A percentile compares a stretch with the other conserved stretches of the same genome.
phyloP scores from a whole-genome alignment of 2,329 filamentous ascomycete species.

The Blastomyces emzantsi region DNA sequence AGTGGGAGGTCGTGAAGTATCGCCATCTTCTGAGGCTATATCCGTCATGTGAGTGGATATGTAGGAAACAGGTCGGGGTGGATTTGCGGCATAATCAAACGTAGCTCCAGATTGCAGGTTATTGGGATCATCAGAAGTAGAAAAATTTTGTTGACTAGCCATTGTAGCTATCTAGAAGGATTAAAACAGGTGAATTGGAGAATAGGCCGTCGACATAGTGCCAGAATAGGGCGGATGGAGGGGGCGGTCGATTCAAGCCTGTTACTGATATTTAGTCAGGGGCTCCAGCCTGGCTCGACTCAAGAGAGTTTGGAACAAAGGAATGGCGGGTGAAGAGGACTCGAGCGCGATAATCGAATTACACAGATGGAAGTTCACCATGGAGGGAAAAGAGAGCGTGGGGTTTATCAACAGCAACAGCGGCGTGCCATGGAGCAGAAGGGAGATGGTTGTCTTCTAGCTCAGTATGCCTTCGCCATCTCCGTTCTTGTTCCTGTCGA shows the following conservation, averaged over 20 bases:
- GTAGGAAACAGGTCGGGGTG: constrained; percentile 32
- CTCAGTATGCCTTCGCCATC: background rate
- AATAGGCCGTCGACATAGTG: constrained; percentile 6
- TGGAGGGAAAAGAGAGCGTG: background rate
- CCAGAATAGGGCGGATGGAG: background rate
- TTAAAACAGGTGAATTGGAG: constrained; percentile 6
- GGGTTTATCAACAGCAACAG: background rate
- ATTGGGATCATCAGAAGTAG: background rate
- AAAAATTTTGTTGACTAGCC: constrained; percentile 9
- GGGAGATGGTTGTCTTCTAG: background rate
- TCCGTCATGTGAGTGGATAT: constrained; percentile 68
- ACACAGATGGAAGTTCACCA: background rate
- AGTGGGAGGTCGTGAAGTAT: constrained; percentile 26
- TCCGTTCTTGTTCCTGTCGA: background rate
- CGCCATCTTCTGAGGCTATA: constrained; percentile 45
- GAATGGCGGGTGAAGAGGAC: background rate
- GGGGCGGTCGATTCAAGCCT: background rate
- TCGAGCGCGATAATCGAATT: background rate
- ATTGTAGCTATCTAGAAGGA: constrained; percentile 5
- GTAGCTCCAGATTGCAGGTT: background rate
- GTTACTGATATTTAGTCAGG: background rate
- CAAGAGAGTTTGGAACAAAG: background rate
- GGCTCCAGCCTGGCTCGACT: background rate
- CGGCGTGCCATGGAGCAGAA: background rate
- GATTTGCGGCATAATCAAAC: constrained; percentile 1